A percentile compares a stretch with the other conserved stretches of the same genome.
Evolutionary conservation across 2,329 filamentous ascomycete species (phyloP).

Genomic region (Trichoderma sp.): DNA sequence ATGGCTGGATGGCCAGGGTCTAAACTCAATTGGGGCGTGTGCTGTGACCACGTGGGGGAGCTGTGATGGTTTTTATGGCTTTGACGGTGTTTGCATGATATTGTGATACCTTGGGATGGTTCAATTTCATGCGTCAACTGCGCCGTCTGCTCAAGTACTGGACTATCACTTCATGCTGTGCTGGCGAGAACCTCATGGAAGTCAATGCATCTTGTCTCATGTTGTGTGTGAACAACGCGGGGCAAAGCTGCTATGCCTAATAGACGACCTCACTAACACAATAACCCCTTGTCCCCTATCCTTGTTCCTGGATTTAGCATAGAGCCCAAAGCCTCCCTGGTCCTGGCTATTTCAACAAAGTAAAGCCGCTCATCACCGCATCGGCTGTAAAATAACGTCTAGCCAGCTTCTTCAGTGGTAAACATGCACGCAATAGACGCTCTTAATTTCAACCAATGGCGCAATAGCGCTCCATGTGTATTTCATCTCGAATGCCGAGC

Average conservation of each 20-base stretch:
- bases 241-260: background rate
- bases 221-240: background rate
- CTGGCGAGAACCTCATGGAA: background rate
- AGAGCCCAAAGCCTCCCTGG: background rate
- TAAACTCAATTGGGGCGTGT: conserved; percentile 16
- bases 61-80: background rate
- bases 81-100: background rate
- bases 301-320: background rate
- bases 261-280: background rate
- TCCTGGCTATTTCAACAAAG: background rate
- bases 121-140: background rate
- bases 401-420: background rate
- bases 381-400: background rate
- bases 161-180: background rate
- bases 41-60: conserved; percentile 21
- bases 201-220: background rate
- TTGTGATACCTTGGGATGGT: background rate
- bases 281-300: background rate
- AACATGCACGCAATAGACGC: background rate
- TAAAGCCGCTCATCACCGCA: background rate
- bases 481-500: conserved; percentile 7
- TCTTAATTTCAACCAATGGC: background rate
- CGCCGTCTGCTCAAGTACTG: background rate
- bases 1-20: background rate
- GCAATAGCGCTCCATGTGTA: conserved; percentile 10